Conservation (phyloP, 2,329 filamentous ascomycete species). For the Teratosphaeria epicoccoides region DNA sequence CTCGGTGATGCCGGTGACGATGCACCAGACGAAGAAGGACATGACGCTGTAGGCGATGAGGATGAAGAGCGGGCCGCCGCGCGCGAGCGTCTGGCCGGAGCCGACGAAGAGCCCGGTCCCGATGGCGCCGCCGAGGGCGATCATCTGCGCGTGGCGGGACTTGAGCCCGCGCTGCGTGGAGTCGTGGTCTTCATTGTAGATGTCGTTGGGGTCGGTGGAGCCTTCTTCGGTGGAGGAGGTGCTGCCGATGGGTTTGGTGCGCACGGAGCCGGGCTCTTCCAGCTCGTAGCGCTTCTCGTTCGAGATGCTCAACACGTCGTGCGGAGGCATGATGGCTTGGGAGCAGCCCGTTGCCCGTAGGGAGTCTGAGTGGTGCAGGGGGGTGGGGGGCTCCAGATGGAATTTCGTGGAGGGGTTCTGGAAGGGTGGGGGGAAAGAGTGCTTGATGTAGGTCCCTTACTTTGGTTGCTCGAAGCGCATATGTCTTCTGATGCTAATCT, state of each 20-base stretch:
- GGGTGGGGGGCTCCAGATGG: too few relatives aligned
- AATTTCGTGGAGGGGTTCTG: not conserved
- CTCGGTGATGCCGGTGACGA: conserved; percentile 43
- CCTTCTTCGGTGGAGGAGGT: not conserved
- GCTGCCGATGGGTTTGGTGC: not conserved
- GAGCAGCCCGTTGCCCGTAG: too few relatives aligned
- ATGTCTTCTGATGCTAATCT: too few relatives aligned
- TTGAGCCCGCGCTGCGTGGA: conserved; percentile 31
- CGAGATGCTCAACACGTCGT: not conserved
- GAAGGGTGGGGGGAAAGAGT: not conserved
- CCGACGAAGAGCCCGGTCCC: conserved; percentile 28
- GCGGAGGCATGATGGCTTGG: too few relatives aligned
- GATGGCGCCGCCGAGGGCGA: conserved; percentile 25
- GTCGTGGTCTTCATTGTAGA: conserved; percentile 21
- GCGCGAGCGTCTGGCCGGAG: conserved; percentile 27
- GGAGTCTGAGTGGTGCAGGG: not conserved
- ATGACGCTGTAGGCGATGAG: conserved; percentile 33
- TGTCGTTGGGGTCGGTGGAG: not conserved
- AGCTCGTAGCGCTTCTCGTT: not conserved
- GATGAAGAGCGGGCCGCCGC: conserved; percentile 32
- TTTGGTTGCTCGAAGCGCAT: too few relatives aligned
- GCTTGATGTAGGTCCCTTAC: too few relatives aligned
- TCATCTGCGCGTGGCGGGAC: conserved; percentile 28
- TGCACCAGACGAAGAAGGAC: conserved; percentile 31
- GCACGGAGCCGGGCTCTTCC: too few relatives aligned